Conservation (phyloP, 2,329 filamentous ascomycete genomes). For the Colletotrichum musae region DNA sequence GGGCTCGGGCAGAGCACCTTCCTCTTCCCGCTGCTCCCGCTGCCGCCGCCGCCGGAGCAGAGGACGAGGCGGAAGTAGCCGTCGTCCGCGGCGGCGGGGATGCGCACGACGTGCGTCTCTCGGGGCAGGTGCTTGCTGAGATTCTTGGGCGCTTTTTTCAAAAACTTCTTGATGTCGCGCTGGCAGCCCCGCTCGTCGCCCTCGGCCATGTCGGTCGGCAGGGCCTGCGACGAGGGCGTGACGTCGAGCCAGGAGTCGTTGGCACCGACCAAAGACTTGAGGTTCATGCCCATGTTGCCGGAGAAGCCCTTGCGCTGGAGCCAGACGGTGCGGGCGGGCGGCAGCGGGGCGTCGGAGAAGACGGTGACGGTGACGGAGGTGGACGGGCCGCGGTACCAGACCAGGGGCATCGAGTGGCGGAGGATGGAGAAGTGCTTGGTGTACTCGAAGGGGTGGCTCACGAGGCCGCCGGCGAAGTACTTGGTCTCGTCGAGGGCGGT, state of each 20-base stretch:
- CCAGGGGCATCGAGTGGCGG: conserved; percentile 74
- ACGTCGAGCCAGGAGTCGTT: conserved; percentile 77
- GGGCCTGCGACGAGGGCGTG: conserved; percentile 68
- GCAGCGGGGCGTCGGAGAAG: conserved; percentile 71
- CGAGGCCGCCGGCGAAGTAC: conserved; percentile 76
- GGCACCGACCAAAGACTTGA: conserved; percentile 73
- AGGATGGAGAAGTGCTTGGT: conserved; percentile 77
- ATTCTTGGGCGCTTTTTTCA: conserved; percentile 67
- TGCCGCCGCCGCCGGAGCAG: conserved; percentile 60
- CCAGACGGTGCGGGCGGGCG: conserved; percentile 73
- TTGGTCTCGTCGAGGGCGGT: conserved; percentile 70
- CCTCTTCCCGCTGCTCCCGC: conserved; percentile 55
- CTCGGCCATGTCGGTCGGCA: conserved; percentile 63
- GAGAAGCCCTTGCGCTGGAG: conserved; percentile 78
- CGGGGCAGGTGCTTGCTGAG: conserved; percentile 65
- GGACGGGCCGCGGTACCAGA: conserved; percentile 76
- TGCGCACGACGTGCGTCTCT: conserved; percentile 75
- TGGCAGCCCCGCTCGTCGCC: conserved; percentile 77
- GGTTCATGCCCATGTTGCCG: conserved; percentile 77
- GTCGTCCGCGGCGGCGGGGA: conserved; percentile 74
- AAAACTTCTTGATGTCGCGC: conserved; percentile 75
- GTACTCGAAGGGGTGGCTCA: conserved; percentile 74
- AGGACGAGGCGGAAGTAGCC: conserved; percentile 79
- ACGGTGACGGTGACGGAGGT: conserved; percentile 77
- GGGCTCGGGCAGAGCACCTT: conserved; percentile 76